Evolutionary conservation across 139 green algal species (phyloP), one percentile per base, ranked within the genome.

Genomic region (Picochlorum sp.): DNA sequence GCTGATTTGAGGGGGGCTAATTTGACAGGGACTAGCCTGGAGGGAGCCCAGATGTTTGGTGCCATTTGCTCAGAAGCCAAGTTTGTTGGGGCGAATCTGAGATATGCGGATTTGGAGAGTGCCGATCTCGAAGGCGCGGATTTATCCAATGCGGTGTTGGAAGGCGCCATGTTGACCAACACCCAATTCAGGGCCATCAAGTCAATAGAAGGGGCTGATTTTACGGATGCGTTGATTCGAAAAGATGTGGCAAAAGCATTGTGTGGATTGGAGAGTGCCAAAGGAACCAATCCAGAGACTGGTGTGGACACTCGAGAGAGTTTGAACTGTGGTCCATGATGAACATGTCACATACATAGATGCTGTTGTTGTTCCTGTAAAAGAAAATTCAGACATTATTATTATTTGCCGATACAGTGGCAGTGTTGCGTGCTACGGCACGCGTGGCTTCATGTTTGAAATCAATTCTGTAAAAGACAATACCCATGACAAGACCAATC

Each of bases 281-380:
- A 66, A 7, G 88, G 88, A 20, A 83, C 73, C 24, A 95, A 95
- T 73, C 77, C 86, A 15, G 74, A 20, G 26, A 95, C 88, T 8
- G 86, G 88, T 16, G 81, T 90, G 15, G 73, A 82, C 66, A 95
- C 86, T 0, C 59, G 69, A 2, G 85, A 95, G 56, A 86, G 72
- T 60, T 65, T 95, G 21, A 49, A 80, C 18, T 95, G 87, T 68
- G 75, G 78, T 18, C 71, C 54, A 71, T 30, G 4, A n/a, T 11
- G 28, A 30, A 30, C 28, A 61, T 45, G 2, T 51, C 49, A 54
- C 16, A 57, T 30, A 56, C 14, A 47, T 38, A 56, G 14, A 28
- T n/a, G 10, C 1, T 65, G 14, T 31, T 65, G 21, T 14, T 57
- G 15, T 65, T 28, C 6, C 57, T n/a, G 56, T 49, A 21, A 62